Evolutionary conservation across 164 flowering plant genomes (phyloP).

Genomic region (Dillenia suffruticosa): DNA sequence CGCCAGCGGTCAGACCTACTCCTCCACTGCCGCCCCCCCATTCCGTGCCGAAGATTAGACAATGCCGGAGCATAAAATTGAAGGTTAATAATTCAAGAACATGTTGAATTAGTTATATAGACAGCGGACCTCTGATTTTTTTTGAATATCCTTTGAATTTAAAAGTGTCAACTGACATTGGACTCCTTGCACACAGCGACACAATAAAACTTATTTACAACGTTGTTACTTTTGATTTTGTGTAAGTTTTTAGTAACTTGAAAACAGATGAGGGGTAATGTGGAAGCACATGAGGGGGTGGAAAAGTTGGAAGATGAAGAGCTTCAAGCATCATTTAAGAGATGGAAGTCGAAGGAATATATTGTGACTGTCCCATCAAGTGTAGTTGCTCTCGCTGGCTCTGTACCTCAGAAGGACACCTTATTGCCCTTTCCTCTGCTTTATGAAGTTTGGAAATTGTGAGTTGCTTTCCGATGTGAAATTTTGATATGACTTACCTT

Average conservation of each 20-base stretch:
- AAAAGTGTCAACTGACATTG: not conserved
- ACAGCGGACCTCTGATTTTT: slow-evolving; percentile 1
- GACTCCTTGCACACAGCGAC: not conserved
- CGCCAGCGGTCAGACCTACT: slow-evolving; percentile 10
- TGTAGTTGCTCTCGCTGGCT: slow-evolving; percentile 70
- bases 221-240: not conserved
- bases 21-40: slow-evolving; percentile 2
- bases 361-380: slow-evolving; percentile 76
- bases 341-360: slow-evolving; percentile 69
- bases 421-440: too few species aligned
- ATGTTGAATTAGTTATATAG: not conserved
- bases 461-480: too few species aligned
- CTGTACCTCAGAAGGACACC: too few species aligned
- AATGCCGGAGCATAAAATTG: slow-evolving; percentile 9
- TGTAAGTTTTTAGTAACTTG: not conserved
- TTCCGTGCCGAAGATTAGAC: slow-evolving; percentile 4
- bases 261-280: slow-evolving; percentile 10
- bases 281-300: slow-evolving; percentile 8
- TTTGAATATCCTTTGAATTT: not conserved
- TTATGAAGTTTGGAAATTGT: too few species aligned
- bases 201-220: not conserved
- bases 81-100: not conserved
- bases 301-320: slow-evolving; percentile 38
- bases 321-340: slow-evolving; percentile 52
- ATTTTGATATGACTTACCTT: too few species aligned